Conservation (phyloP, 768 basidiomycete genomes). For the Suillus fuscotomentosus region DNA sequence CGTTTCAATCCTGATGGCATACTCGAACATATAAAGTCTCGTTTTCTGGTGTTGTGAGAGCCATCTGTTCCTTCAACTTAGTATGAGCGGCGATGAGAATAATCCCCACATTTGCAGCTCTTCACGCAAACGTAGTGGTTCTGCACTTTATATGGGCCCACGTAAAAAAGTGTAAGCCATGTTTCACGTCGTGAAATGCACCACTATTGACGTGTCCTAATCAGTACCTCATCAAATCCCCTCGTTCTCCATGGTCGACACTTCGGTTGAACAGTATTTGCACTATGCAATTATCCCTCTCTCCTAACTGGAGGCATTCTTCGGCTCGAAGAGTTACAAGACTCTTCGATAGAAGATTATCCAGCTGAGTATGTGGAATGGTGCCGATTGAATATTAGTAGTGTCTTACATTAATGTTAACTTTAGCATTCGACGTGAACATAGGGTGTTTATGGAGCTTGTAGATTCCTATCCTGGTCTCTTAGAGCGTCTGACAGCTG, state of each 20-base stretch:
- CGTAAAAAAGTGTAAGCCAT: neutral
- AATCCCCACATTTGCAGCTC: neutral
- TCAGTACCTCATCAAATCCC: neutral
- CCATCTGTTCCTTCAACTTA: neutral
- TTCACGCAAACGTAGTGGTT: neutral
- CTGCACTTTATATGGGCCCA: neutral
- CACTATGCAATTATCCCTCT: neutral
- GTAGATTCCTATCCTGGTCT: no score
- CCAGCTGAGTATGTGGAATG: neutral
- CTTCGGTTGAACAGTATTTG: neutral
- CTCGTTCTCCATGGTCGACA: neutral
- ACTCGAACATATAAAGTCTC: neutral
- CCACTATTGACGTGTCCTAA: neutral
- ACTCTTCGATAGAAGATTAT: neutral
- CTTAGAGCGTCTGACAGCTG: no score
- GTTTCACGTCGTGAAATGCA: neutral
- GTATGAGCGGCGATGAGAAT: neutral
- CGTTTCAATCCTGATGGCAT: neutral
- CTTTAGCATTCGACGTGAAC: no score
- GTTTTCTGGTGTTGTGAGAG: neutral
- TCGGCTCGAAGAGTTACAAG: neutral
- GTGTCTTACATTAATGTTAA: no score
- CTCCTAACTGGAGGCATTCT: neutral
- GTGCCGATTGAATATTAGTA: no score
- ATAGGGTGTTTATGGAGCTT: no score